phyloP scores from a whole-genome alignment of 2,329 filamentous ascomycete genomes.

The Ustilaginoidea virens region DNA sequence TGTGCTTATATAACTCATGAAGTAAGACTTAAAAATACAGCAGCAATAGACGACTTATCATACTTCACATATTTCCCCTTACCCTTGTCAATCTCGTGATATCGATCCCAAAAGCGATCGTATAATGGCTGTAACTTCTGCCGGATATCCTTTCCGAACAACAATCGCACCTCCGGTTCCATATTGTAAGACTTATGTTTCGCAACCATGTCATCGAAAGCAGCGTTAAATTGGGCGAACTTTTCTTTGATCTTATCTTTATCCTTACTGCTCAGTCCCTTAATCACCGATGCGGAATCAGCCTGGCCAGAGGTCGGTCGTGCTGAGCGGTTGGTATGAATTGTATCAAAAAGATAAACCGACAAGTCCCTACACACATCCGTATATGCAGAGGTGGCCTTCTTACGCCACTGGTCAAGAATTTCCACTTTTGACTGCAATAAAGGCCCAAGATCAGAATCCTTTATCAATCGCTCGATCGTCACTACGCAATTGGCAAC shows the following conservation, averaged over 20 bases:
- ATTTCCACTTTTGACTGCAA: slow-evolving; percentile 50
- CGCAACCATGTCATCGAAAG: slow-evolving; percentile 76
- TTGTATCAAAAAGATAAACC: slow-evolving; percentile 72
- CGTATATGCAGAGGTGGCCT: slow-evolving; percentile 65
- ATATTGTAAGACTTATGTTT: slow-evolving; percentile 75
- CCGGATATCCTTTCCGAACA: slow-evolving; percentile 72
- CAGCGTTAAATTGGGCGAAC: slow-evolving; percentile 78
- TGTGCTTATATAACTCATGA: no score
- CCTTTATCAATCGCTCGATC: slow-evolving; percentile 69
- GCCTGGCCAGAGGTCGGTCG: slow-evolving; percentile 59
- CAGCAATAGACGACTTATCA: slow-evolving; percentile 69
- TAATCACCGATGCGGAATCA: slow-evolving; percentile 73
- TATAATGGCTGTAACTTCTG: slow-evolving; percentile 90
- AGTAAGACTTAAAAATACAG: slow-evolving; percentile 38
- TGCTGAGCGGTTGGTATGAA: slow-evolving; percentile 66
- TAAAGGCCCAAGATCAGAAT: slow-evolving; percentile 62
- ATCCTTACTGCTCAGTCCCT: slow-evolving; percentile 73
- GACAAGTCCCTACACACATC: slow-evolving; percentile 83
- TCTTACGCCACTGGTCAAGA: slow-evolving; percentile 78
- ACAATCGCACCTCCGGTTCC: slow-evolving; percentile 75
- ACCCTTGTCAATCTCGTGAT: slow-evolving; percentile 94
- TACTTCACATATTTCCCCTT: slow-evolving; percentile 98
- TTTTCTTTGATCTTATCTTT: slow-evolving; percentile 95
- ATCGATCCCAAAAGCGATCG: slow-evolving; percentile 88
- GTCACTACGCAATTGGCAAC: slow-evolving; percentile 77